A percentile compares a stretch with the other conserved stretches of the same genome.
phyloP scores from a whole-genome alignment of 2,329 filamentous ascomycete genomes.

The Penicillium sp. region DNA sequence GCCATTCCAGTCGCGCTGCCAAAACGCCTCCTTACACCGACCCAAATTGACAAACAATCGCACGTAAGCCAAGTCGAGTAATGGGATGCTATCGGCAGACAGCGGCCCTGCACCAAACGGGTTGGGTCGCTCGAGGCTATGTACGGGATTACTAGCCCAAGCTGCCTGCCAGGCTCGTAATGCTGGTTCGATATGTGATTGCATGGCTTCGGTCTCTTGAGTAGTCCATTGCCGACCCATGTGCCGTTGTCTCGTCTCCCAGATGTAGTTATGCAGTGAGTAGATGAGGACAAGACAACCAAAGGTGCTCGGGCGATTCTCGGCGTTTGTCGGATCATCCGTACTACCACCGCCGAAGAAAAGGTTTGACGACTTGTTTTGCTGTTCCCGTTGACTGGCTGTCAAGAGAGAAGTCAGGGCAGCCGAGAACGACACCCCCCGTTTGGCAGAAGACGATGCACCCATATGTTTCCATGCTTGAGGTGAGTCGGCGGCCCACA shows the following conservation, averaged over 20 bases:
- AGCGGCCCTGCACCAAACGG: conserved; percentile 75
- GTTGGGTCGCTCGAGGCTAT: conserved; percentile 78
- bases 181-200: conserved; percentile 87
- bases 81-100: conserved; percentile 82
- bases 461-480: conserved; percentile 74
- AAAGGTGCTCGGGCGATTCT: conserved; percentile 79
- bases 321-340: conserved; percentile 52
- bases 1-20: conserved; percentile 86
- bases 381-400: conserved; percentile 60
- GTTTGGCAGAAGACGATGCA: conserved; percentile 64
- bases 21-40: conserved; percentile 85
- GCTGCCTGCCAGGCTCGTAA: conserved; percentile 90
- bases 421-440: conserved; percentile 70
- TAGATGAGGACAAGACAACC: conserved; percentile 89
- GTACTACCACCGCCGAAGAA: conserved; percentile 45
- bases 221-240: conserved; percentile 84
- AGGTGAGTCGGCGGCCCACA: conserved; percentile 79
- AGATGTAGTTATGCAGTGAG: conserved; percentile 94
- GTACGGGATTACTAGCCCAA: conserved; percentile 80
- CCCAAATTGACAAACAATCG: conserved; percentile 90
- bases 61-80: conserved; percentile 87
- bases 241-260: conserved; percentile 90
- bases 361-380: conserved; percentile 33
- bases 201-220: conserved; percentile 92
- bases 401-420: conserved; percentile 75